phyloP scores from a whole-genome alignment of 306 rosid genomes.

The Pyrus betulifolia region DNA sequence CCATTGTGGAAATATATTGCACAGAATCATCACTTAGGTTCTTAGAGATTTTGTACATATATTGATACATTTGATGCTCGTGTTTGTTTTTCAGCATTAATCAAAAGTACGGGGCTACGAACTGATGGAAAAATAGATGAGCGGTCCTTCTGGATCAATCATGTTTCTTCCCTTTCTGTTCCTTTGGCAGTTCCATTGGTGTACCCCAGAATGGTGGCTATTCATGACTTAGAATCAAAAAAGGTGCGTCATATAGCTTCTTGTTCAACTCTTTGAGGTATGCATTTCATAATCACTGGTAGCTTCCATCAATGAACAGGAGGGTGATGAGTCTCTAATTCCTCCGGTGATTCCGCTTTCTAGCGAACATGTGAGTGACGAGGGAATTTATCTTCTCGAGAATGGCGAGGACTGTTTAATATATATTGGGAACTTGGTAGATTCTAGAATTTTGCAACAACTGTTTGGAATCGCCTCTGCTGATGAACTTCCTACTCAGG shows the following conservation, averaged over 20 bases:
- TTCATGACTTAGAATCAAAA: conserved; percentile 59
- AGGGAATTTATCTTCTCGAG: conserved; percentile 94
- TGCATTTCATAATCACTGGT: conserved; percentile 11
- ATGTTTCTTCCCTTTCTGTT: conserved; percentile 75
- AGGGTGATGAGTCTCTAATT: conserved; percentile 51
- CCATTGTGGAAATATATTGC: not conserved
- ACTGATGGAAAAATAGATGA: conserved; percentile 88
- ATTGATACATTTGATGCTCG: conserved; percentile 15
- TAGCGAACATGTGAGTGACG: conserved; percentile 75
- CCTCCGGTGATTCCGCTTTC: conserved; percentile 83
- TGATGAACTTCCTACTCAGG: conserved; percentile 77
- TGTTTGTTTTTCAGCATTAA: conserved; percentile 60
- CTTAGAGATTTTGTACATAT: not conserved
- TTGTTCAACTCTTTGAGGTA: not conserved
- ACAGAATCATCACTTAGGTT: not conserved
- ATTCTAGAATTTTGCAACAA: conserved; percentile 45
- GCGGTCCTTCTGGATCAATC: conserved; percentile 81
- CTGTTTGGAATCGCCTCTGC: conserved; percentile 63
- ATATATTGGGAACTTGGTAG: conserved; percentile 66
- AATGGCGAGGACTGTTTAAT: conserved; percentile 87
- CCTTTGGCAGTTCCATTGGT: conserved; percentile 88
- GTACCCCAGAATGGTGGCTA: conserved; percentile 89
- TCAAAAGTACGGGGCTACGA: conserved; percentile 76
- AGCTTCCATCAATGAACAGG: conserved; percentile 42
- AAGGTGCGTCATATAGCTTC: conserved; percentile 40